A percentile compares a stretch with the other conserved stretches of the same genome.
Evolutionary conservation across 2,329 filamentous ascomycete genomes (phyloP).

Genomic region (Scytalidium sp.): DNA sequence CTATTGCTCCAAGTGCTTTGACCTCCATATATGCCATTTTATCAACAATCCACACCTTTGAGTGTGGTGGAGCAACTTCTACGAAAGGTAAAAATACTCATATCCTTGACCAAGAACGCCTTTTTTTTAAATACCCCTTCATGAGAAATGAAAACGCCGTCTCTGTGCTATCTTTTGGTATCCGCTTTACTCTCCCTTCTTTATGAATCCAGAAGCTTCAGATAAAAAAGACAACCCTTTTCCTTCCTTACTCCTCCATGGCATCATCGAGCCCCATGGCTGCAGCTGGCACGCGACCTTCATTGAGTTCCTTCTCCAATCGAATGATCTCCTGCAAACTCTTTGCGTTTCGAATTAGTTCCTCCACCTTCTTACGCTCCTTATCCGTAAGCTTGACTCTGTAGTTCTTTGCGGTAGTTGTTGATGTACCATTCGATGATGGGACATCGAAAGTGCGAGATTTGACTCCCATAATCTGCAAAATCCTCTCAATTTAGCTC

Average conservation of each 20-base stretch:
- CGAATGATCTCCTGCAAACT: conserved; percentile 86
- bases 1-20: too few species aligned
- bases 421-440: conserved; percentile 38
- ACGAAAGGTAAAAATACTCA: background rate
- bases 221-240: background rate
- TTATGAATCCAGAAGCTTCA: background rate
- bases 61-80: too few species aligned
- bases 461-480: conserved; percentile 77
- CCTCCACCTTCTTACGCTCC: conserved; percentile 82
- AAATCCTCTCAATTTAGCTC: conserved; percentile 3
- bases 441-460: conserved; percentile 68
- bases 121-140: background rate
- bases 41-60: too few species aligned
- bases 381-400: conserved; percentile 82
- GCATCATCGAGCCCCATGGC: conserved; percentile 50
- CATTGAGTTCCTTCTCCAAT: conserved; percentile 87
- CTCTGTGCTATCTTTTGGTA: background rate
- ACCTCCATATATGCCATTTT: too few species aligned
- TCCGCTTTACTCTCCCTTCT: background rate
- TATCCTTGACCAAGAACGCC: background rate
- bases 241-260: conserved; percentile 54
- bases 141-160: background rate
- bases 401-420: conserved; percentile 58
- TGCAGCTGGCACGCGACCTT: conserved; percentile 78
- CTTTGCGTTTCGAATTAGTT: conserved; percentile 83